Evolutionary conservation across 306 rosid species (phyloP).

Genomic region (Amphicarpaea edgeworthii): DNA sequence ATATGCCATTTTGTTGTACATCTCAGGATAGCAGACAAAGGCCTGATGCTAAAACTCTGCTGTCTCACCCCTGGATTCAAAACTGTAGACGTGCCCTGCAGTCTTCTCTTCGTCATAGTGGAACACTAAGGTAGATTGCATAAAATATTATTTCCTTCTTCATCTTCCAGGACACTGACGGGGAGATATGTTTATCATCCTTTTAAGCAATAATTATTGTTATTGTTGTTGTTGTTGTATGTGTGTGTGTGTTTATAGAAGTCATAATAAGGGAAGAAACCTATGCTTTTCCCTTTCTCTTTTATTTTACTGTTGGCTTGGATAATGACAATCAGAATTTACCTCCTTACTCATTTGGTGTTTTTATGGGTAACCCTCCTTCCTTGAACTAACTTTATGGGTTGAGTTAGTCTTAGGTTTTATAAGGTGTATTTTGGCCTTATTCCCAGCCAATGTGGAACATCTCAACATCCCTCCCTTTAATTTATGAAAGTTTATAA

Average conservation of each 20-base stretch:
- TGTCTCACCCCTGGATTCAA: constrained; percentile 96
- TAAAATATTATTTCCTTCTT: constrained; percentile 33
- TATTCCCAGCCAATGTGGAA: not conserved
- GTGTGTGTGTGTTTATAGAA: not conserved
- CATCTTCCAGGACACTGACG: not conserved
- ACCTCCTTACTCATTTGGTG: not conserved
- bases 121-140: constrained; percentile 72
- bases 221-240: not conserved
- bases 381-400: not conserved
- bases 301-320: not conserved
- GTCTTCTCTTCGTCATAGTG: constrained; percentile 95
- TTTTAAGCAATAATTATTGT: not conserved
- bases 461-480: not conserved
- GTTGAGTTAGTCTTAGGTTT: not conserved
- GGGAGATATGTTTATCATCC: not conserved
- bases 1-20: constrained; percentile 45
- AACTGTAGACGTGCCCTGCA: constrained; percentile 86
- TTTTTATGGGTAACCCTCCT: not conserved
- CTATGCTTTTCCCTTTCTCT: not conserved
- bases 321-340: constrained; percentile 12
- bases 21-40: constrained; percentile 98
- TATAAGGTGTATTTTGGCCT: not conserved
- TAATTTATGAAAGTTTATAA: no score
- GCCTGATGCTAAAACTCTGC: constrained; percentile 95
- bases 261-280: not conserved